These are phyloP conservation scores for Choiromyces venosus DNA, from an alignment of 495 filamentous ascomycete species.

Conservation along the genomic window DNA sequence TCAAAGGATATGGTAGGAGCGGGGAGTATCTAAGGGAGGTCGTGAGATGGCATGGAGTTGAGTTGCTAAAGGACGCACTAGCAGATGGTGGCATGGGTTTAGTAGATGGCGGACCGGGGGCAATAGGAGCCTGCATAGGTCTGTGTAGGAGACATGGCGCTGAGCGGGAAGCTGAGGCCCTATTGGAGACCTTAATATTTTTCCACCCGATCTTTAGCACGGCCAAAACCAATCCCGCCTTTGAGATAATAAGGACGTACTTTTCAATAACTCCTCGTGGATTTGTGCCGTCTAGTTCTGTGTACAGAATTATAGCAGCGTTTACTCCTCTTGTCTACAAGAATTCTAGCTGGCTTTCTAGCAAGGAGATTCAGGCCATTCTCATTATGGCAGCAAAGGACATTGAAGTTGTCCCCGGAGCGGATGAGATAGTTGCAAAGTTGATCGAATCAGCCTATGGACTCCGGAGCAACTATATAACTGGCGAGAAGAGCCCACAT, in stretches of 20 bases:
- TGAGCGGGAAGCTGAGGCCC: constrained; percentile 32
- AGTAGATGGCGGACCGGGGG: constrained; percentile 21
- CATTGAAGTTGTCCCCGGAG: constrained; percentile 18
- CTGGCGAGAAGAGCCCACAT: constrained; percentile 9
- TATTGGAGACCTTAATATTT: constrained; percentile 34
- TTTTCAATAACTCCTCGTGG: constrained; percentile 9
- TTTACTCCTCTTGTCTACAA: constrained; percentile 1
- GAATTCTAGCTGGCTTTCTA: constrained; percentile 29
- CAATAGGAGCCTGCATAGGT: constrained; percentile 26
- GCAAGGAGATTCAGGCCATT: constrained; percentile 23
- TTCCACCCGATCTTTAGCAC: constrained; percentile 29
- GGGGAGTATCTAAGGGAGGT: constrained; percentile 38
- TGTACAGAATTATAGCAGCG: constrained; percentile 14
- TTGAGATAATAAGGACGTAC: constrained; percentile 24
- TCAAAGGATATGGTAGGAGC: constrained; percentile 24
- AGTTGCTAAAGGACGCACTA: constrained; percentile 29
- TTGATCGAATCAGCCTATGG: constrained; percentile 37
- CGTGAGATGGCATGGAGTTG: constrained; percentile 39
- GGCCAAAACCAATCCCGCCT: constrained; percentile 17
- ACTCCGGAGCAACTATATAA: constrained; percentile 33
- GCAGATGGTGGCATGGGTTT: constrained; percentile 14
- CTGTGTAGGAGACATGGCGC: constrained; percentile 24
- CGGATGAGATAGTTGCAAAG: constrained; percentile 12
- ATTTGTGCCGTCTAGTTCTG: constrained; percentile 16
- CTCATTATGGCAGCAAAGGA: constrained; percentile 14